Base-by-base conservation (phyloP, 495 filamentous ascomycete genomes). In the Penicillium coprophilum region DNA sequence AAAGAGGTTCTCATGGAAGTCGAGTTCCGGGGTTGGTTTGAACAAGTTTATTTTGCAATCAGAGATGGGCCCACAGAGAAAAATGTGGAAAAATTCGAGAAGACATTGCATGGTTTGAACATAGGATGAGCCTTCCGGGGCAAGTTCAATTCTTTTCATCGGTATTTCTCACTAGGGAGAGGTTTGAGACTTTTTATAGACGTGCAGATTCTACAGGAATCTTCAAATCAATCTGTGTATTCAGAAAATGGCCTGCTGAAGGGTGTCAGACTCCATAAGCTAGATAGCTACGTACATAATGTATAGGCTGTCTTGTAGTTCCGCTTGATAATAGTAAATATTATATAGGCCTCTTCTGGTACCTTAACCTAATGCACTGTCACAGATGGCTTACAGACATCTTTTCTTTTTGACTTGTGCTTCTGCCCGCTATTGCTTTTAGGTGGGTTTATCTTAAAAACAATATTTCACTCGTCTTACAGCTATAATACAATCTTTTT, bases 1-100 rank as follows among this genome's bases (percentile, higher is more conserved):
- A 45, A 57, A 24, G 79, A 84, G 57, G 81, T 87, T 17, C 75
- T 89, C 54, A 27, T 55, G 32, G 83, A 85, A 56, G 62, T 66
- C 19, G 73, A 85, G 73, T 74, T 80, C 80, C 46, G 53, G 6
- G 83, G 82, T 4, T 60, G 76, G 67, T 77, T 69, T 54, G 63
- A 72, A 12, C 49, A 17, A 1, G 62, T 78, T 17, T 28, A 65
- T 15, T 78, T 76, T 55, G 73, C 71, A 8, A 59, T 77, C 2
- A 41, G 59, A 34, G 66, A 67, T 28, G 50, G 76, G 38, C 46
- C 55, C 47, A 59, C 57, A 45, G 59, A 60, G 55, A 77, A 73
- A n/a, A 83, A 80, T 58, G 83, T 77, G 55, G 71, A 72, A 3
- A 61, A 80, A 7, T 87, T 87, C 50, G 62, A 68, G 24, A 58